Base-by-base conservation (phyloP, 2,329 filamentous ascomycete species). In the Aureobasidium melanogenum region DNA sequence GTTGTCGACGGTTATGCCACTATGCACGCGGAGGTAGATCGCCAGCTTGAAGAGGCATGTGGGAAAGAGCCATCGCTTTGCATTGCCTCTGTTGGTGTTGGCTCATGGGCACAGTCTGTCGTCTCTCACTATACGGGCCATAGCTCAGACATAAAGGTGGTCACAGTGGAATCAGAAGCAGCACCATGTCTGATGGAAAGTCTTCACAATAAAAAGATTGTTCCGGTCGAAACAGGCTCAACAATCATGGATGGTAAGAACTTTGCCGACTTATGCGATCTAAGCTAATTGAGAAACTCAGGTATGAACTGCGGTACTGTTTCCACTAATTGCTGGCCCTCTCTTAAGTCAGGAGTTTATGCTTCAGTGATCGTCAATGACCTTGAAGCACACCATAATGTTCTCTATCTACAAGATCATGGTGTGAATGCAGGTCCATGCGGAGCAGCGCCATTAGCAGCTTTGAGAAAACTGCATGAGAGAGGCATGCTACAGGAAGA, bases 1-100 rank as follows among this genome's bases (percentile, higher is more conserved):
- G 87, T 92, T 24, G 87, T 91, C 0, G 84, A 92, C 63, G 89
- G 89, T 0, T 94, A 93, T 67, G 79, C 78, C 4, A 91, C 88
- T 0, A 86, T 92, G 82, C 76, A 91, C 64, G 70, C 73, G 2
- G 89, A 94, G 69, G 76, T 83, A 0, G 87, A 91, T 56, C 70
- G 76, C 22, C 88, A 91, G 68, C 69, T 87, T 12, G 73, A 5
- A 75, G 79, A 65, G 7, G 44, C 50, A 8, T 63, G 58, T 22
- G 56, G 43, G 7, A 50, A 50, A 39, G 5, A 19, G 5, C 41
- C 60, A 19, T 80, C 76, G 0, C 73, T 83, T 10, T 79, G 85
- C 30, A 71, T 92, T 15, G 81, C 82, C 0, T 86, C 88, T 0
- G 86, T 88, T 1, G 89, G 89, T 0, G 88, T 89, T 0, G 89